phyloP scores from a whole-genome alignment of 176 grass and related monocot species.

The Raddia distichophylla region DNA sequence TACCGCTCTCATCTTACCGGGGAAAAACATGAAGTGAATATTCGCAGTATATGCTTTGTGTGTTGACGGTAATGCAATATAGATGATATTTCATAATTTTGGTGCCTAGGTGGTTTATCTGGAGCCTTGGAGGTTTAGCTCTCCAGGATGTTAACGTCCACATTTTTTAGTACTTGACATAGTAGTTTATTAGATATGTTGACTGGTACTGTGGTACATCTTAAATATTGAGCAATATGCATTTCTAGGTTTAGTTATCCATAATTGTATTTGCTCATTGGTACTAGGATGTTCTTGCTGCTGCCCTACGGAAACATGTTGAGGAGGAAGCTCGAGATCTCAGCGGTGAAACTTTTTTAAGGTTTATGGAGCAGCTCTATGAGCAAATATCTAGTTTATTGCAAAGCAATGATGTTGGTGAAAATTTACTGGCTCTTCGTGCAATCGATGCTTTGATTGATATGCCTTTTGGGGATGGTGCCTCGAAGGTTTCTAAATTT shows the following conservation, averaged over 20 bases:
- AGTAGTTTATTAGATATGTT: neutral
- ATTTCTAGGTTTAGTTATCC: constrained; percentile 18
- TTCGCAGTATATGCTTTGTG: neutral
- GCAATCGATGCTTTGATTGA: constrained; percentile 93
- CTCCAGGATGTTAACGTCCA: constrained; percentile 19
- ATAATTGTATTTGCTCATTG: constrained; percentile 32
- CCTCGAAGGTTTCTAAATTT: constrained; percentile 92
- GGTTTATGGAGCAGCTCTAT: constrained; percentile 98
- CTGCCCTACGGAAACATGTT: constrained; percentile 78
- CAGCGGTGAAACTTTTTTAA: constrained; percentile 79
- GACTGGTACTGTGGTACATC: constrained; percentile 22
- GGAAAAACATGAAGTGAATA: constrained; percentile 8
- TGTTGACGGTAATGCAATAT: constrained; percentile 24
- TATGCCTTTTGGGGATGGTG: constrained; percentile 84
- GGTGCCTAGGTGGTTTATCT: neutral
- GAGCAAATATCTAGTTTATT: constrained; percentile 80
- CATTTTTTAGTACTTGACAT: constrained; percentile 25
- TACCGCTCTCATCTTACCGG: neutral
- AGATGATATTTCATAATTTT: neutral
- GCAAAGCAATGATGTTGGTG: constrained; percentile 65
- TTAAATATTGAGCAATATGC: neutral
- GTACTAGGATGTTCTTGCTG: constrained; percentile 72
- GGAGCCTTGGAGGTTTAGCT: constrained; percentile 5
- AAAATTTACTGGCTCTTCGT: constrained; percentile 83
- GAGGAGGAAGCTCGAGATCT: constrained; percentile 95